Conservation (phyloP, 2,329 filamentous ascomycete species). For the Epichloe aotearoae region DNA sequence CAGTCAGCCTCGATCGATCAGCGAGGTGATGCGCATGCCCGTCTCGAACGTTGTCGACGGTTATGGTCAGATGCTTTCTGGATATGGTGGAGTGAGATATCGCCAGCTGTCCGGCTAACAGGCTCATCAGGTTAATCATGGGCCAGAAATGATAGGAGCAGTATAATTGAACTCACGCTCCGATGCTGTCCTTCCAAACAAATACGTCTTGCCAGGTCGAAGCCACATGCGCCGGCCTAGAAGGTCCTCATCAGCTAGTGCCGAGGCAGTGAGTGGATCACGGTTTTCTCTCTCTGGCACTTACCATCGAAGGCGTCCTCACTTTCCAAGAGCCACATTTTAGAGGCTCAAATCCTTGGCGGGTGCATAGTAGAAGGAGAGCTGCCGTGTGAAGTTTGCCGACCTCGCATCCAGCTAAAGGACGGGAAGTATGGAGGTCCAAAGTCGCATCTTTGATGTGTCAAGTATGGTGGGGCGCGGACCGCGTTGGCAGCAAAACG, state of each 20-base stretch:
- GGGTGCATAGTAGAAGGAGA: not conserved
- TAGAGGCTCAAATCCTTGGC: not conserved
- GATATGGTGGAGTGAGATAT: constrained; percentile 78
- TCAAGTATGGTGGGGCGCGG: constrained; percentile 6
- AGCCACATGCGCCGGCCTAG: constrained; percentile 56
- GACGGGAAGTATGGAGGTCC: not conserved
- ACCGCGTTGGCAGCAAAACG: constrained; percentile 6
- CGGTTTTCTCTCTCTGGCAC: not conserved
- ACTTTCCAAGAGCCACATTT: constrained; percentile 55
- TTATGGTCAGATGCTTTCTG: constrained; percentile 71
- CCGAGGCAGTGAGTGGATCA: not conserved
- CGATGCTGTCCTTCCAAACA: constrained; percentile 67
- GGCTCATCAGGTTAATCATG: not conserved
- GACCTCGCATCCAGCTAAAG: not conserved
- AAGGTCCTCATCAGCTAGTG: constrained; percentile 3
- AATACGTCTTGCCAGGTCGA: constrained; percentile 69
- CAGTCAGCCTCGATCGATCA: constrained; percentile 53
- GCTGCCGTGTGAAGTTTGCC: not conserved
- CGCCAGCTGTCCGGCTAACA: constrained; percentile 47
- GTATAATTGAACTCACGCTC: constrained; percentile 37
- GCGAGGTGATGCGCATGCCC: constrained; percentile 54
- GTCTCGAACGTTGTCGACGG: constrained; percentile 49
- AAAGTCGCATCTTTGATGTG: not conserved
- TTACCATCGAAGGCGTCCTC: constrained; percentile 38
- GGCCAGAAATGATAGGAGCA: not conserved